Evolutionary conservation across 78 protist genomes (phyloP).

Genomic region (Cavenderia fasciculata): DNA sequence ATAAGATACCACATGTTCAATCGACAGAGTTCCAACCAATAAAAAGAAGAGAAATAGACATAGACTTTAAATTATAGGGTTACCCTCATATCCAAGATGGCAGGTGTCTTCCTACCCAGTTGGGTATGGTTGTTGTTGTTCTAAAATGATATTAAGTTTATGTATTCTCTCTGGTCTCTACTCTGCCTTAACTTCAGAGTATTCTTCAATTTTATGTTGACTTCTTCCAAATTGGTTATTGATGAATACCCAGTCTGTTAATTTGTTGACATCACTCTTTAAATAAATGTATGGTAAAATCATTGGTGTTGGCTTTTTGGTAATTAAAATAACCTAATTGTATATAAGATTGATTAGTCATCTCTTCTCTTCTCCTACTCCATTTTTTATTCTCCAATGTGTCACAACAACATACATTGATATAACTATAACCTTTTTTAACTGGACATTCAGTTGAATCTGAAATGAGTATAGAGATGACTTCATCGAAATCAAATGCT

Average conservation of each 20-base stretch:
- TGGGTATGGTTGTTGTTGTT: too few species aligned
- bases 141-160: too few species aligned
- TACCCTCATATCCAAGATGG: too few species aligned
- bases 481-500: slow-evolving; percentile 38
- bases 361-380: too few species aligned
- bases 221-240: slow-evolving; percentile 29
- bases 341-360: neutral
- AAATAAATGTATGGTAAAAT: slow-evolving; percentile 51
- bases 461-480: slow-evolving; percentile 15
- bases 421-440: slow-evolving; percentile 33
- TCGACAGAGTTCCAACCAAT: too few species aligned
- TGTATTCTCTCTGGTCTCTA: too few species aligned
- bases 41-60: too few species aligned
- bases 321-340: slow-evolving; percentile 21
- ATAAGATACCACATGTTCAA: too few species aligned
- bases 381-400: too few species aligned
- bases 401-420: neutral
- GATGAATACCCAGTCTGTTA: slow-evolving; percentile 55
- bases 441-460: slow-evolving; percentile 44
- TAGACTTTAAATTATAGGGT: too few species aligned
- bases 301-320: slow-evolving; percentile 54
- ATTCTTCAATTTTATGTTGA: slow-evolving; percentile 29
- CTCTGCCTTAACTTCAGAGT: too few species aligned
- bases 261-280: slow-evolving; percentile 12
- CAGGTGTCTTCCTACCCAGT: too few species aligned